Evolutionary conservation across 2,329 filamentous ascomycete species (phyloP), one percentile per base, ranked within the genome.

Genomic region (Monilinia fructicola): DNA sequence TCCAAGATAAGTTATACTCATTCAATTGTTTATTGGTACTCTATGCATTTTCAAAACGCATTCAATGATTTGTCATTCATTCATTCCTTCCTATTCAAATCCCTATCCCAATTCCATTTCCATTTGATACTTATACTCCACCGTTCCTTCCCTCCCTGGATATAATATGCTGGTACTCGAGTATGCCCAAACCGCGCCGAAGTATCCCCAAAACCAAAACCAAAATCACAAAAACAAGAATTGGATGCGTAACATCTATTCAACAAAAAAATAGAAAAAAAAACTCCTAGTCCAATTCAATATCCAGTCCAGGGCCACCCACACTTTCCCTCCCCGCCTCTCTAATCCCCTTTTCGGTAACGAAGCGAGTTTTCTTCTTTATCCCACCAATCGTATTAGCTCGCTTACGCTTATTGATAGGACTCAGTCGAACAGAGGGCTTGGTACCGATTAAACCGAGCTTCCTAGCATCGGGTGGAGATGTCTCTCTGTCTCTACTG

Each of bases 281-380:
- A 56, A 48, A 38, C 18, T 56, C 61, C 52, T 64, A 64, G 11
- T 55, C 46, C 31, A 64, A 66, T 46, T 54, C 67, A 26, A 60
- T 62, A 38, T 68, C 38, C 28, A 35, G n/a, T 50, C 53, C 31
- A 28, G 50, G 84, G n/a, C 77, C 80, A 12, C 88, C 87, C 2
- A 93, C 75, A 74, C 90, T 92, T 74, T 93, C 90, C 68, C 90
- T 82, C 1, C 90, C 90, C 4, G 90, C 90, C 77, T 92, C 90
- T 65, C 87, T 85, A 69, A 93, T 93, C 0, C 90, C 90, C 76
- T 89, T 91, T 53, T 87, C 87, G 35, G 90, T 92, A 52, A 93
- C 84, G 74, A 93, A 93, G n/a, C 90, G 82, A 62, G 90, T 93
- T 82, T 91, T 92, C 78, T 92, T 89, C 71, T 85, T 82, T 42